Base-by-base conservation (phyloP, 768 basidiomycete species). In the Rhodosporidiobolus odoratus region DNA sequence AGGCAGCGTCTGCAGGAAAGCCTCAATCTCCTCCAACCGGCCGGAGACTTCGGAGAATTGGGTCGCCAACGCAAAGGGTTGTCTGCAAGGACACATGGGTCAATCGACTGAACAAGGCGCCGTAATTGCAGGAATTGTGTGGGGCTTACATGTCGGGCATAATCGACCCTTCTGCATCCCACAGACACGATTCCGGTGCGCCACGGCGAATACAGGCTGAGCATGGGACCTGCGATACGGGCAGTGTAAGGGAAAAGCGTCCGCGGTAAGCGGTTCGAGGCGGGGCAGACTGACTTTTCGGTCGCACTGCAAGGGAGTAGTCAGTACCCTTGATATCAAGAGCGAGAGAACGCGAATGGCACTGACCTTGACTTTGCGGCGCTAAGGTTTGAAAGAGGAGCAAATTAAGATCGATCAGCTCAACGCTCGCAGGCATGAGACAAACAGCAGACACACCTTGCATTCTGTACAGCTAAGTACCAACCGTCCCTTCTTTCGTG, bases 21-120 rank as follows among this genome's bases (percentile, higher is more conserved):
- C 27, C 32, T 66, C 65, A 58, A 66, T 59, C 4, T 45, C 57
- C 15, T 58, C 34, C n/a, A 66, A 43, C 12, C 65, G 57, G 17
- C 47, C 45, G 35, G 38, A 25, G 16, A 66, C 65, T 1, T 66
- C 65, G 1, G 57, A n/a, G 37, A 50, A 66, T 27, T 66, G 57
- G 3, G 57, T 38, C 21, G 65, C 65, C 37, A 66, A 58, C 12
- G 65, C 65, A 38, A 66, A 66, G 23, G 65, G 65, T 41, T 66
- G 65, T 10, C 63, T 65, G 54, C 9, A 25, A 35, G 5, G 45
- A 23, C 16, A 30, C 9, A 15, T 25, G 23, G 23, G 23, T 6
- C 19, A 19, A n/a, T 17, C 34, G 12, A 53, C 32, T n/a, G 27
- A 23, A 48, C 8, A 35, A n/a, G 50, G 3, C 48, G 21, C 2